phyloP scores from a whole-genome alignment of 23 red algal species.

The Pyropia haitanensis region DNA sequence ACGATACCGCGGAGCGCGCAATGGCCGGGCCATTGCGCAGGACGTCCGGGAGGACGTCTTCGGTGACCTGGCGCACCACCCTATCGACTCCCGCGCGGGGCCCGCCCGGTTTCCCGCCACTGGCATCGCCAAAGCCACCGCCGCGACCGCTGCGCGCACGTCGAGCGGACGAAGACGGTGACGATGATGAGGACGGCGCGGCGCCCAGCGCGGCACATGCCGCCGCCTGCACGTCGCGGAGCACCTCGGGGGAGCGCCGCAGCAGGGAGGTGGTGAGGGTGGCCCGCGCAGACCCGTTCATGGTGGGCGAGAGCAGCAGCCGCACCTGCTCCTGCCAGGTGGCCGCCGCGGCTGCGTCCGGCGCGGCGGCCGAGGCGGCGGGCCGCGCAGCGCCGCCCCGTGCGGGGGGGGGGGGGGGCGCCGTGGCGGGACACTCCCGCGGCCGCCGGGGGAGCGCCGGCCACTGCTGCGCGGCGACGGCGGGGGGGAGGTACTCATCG shows the following conservation, averaged over 20 bases:
- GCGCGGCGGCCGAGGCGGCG: no score
- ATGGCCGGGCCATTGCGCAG: conserved; percentile 33
- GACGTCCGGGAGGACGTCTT: conserved; percentile 46
- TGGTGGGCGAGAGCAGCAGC: conserved; percentile 28
- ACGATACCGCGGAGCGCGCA: conserved; percentile 14
- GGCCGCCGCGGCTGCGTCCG: not conserved
- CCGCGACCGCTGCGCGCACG: no score
- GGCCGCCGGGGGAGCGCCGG: no score
- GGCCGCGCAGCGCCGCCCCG: no score
- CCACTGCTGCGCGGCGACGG: no score
- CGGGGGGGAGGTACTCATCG: no score
- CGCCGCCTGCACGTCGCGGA: conserved; percentile 18
- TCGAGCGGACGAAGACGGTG: no score
- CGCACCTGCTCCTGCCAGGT: conserved; percentile 47
- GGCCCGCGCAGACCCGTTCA: conserved; percentile 17
- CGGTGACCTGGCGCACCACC: conserved; percentile 26
- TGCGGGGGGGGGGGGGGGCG: no score
- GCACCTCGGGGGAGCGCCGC: conserved; percentile 33
- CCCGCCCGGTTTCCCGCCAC: no score
- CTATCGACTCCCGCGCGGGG: conserved; percentile 9
- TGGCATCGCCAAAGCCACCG: no score
- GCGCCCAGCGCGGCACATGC: conserved; percentile 1
- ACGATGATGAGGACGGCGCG: no score
- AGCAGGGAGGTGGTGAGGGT: conserved; percentile 32
- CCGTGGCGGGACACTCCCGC: no score